Evolutionary conservation across 345 rosid species (phyloP).

Genomic region (Hibiscus tridactylites): DNA sequence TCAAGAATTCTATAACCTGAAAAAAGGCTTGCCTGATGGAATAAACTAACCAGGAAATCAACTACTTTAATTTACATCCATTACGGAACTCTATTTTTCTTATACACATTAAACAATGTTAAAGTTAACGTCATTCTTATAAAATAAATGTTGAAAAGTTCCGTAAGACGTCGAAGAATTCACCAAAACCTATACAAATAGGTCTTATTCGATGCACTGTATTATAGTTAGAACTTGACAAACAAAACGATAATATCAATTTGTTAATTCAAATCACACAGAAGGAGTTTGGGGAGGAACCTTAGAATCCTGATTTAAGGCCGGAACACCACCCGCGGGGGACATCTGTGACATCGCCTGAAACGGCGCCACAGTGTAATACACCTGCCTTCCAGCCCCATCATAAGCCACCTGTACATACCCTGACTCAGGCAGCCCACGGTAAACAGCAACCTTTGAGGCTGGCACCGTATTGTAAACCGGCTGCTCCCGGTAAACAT

Average conservation of each 20-base stretch:
- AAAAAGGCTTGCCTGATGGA: neutral
- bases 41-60: conserved; percentile 2
- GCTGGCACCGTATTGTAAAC: conserved; percentile 22
- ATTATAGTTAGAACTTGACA: neutral
- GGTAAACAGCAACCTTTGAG: conserved; percentile 20
- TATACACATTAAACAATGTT: conserved; percentile 3
- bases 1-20: neutral
- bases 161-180: neutral
- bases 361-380: conserved; percentile 30
- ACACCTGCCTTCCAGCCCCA: conserved; percentile 46
- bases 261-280: conserved; percentile 13
- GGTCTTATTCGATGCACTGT: conserved; percentile 7
- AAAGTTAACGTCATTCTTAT: neutral
- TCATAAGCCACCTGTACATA: conserved; percentile 39
- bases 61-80: neutral
- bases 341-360: conserved; percentile 18
- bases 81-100: neutral
- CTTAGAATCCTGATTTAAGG: conserved; percentile 32
- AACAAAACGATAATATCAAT: conserved; percentile 4
- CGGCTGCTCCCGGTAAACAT: conserved; percentile 33
- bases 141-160: neutral
- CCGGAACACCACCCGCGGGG: conserved; percentile 11
- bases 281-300: conserved; percentile 24
- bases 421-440: conserved; percentile 22
- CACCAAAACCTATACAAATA: conserved; percentile 14